phyloP scores from a whole-genome alignment of 257 asterid species.

The Solanum ahanhuiri region DNA sequence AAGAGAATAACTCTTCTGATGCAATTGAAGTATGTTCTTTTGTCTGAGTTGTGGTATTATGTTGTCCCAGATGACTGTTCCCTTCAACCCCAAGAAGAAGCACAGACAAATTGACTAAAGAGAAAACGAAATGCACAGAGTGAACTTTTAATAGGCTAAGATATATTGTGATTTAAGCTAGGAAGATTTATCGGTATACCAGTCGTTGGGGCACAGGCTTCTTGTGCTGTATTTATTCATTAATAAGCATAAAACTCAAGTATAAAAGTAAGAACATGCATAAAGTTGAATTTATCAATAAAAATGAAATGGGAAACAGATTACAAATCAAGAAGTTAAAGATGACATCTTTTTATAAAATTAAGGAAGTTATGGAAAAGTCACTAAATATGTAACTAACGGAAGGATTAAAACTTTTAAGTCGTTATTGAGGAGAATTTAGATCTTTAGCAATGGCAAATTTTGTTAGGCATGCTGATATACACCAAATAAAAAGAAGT shows the following conservation, averaged over 20 bases:
- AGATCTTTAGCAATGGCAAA: not conserved
- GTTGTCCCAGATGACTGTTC: not conserved
- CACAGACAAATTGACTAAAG: not conserved
- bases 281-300: not conserved
- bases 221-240: not conserved
- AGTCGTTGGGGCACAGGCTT: not conserved
- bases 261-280: not conserved
- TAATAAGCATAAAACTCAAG: not conserved
- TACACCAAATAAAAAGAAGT: not conserved
- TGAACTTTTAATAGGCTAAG: not conserved
- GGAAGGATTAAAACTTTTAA: not conserved
- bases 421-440: not conserved
- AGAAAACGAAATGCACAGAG: not conserved
- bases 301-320: not conserved
- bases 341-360: not conserved
- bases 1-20: not conserved
- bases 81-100: not conserved
- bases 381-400: not conserved
- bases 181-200: not conserved
- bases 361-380: not conserved
- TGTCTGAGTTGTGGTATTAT: not conserved
- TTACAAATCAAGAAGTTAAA: not conserved
- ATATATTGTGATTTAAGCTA: not conserved
- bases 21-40: not conserved
- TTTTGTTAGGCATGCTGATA: not conserved